Evolutionary conservation across 1,139 yeast species (phyloP), one percentile per base, ranked within the genome.

Genomic region (Debaryomyces singareniensis): DNA sequence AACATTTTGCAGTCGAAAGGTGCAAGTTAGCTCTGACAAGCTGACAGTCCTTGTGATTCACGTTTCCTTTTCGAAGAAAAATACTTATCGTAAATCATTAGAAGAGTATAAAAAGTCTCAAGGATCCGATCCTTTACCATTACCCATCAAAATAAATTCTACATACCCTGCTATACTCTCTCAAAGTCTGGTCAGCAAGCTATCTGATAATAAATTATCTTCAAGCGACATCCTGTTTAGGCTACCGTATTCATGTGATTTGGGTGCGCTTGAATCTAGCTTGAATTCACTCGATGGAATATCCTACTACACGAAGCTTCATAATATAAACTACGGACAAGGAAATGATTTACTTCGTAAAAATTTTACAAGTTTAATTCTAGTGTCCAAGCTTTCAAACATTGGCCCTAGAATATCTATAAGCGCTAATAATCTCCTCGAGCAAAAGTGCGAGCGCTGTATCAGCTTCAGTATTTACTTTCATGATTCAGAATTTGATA

Each of bases 381-480:
- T 18, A 18, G 21, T n/a, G 7, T 18, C 21, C 9, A 18, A 7
- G 7, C n/a, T 18, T 7, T 7, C 9, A 7, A n/a, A 18, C n/a
- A 7, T 18, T 18, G n/a, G n/a, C n/a, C n/a, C n/a, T n/a, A n/a
- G n/a, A n/a, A n/a, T n/a, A n/a, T n/a, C n/a, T n/a, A n/a, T n/a
- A n/a, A n/a, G n/a, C n/a, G 7, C 21, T 7, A 18, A 18, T 18
- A 18, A 7, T 18, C 21, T 18, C n/a, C 9, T 18, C n/a, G n/a
- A 18, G 7, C 9, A 7, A 7, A 18, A n/a, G 21, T n/a, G 7
- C 7, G n/a, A 7, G n/a, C 21, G 21, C n/a, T 75, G 83, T 11
- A 54, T 82, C 40, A 89, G 80, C 44, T 87, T 81, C 47, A 57
- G 75, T 1, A 68, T 83, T 13, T 79, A 79, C 49, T 79, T 82